Evolutionary conservation across 2,329 filamentous ascomycete genomes (phyloP).

Genomic region (Fusarium praegraminearum): DNA sequence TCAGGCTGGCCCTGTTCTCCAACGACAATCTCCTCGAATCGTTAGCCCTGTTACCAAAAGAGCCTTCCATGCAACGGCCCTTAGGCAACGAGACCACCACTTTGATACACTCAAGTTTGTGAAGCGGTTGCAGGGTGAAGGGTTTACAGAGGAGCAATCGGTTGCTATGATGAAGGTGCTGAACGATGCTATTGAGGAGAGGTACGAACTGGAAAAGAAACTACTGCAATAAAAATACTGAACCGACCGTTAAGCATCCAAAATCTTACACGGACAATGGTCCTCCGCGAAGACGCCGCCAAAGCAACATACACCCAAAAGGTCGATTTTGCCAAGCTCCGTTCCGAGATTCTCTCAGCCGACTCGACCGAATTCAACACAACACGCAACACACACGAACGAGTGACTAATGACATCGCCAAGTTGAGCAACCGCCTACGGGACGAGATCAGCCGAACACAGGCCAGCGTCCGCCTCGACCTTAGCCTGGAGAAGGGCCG

Average conservation of each 20-base stretch:
- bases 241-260: constrained; percentile 74
- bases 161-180: constrained; percentile 99
- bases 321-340: constrained; percentile 97
- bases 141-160: constrained; percentile 94
- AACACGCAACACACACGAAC: constrained; percentile 90
- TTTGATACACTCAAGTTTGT: constrained; percentile 99
- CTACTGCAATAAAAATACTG: background rate
- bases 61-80: constrained; percentile 75
- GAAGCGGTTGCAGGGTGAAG: constrained; percentile 87
- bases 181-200: constrained; percentile 97
- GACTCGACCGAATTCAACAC: constrained; percentile 92
- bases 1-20: constrained; percentile 31
- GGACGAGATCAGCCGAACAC: constrained; percentile 94
- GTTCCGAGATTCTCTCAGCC: constrained; percentile 90
- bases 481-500: constrained; percentile 96
- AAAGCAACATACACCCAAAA: constrained; percentile 87
- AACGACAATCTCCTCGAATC: constrained; percentile 15
- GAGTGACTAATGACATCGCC: constrained; percentile 91
- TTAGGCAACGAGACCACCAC: constrained; percentile 81
- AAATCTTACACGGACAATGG: constrained; percentile 97
- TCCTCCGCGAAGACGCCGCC: constrained; percentile 91
- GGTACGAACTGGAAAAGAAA: constrained; percentile 57
- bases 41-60: constrained; percentile 51
- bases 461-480: constrained; percentile 91
- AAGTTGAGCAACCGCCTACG: constrained; percentile 90